Evolutionary conservation across 805 yeast species (phyloP).

Genomic region (Wickerhamiella azyma): DNA sequence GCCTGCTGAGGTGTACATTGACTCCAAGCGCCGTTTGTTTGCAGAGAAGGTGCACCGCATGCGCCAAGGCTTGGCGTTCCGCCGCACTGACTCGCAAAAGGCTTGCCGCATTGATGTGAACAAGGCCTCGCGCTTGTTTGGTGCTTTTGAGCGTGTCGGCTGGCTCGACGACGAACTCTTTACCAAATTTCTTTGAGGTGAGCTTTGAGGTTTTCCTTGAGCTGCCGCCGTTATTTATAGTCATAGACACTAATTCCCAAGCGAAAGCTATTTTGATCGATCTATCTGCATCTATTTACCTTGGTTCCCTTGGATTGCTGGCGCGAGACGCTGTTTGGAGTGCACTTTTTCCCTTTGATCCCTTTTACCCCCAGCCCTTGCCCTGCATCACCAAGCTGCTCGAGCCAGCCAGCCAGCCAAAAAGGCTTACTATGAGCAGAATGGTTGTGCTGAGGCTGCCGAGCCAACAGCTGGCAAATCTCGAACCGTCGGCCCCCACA

Average conservation of each 20-base stretch:
- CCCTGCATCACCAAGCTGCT: too few species aligned
- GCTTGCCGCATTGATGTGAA: slow-evolving; percentile 95
- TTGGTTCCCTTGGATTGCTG: too few species aligned
- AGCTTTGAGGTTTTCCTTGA: too few species aligned
- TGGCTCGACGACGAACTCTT: slow-evolving; percentile 76
- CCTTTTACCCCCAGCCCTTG: too few species aligned
- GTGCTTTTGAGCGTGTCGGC: slow-evolving; percentile 82
- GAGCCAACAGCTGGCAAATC: not conserved
- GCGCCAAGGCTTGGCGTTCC: slow-evolving; percentile 59
- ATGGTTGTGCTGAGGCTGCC: slow-evolving; percentile 6
- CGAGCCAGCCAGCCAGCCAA: too few species aligned
- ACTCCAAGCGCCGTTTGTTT: slow-evolving; percentile 71
- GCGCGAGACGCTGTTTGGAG: too few species aligned
- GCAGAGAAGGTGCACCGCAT: slow-evolving; percentile 74
- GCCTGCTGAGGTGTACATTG: slow-evolving; percentile 69
- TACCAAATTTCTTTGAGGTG: slow-evolving; percentile 29
- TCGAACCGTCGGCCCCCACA: not conserved
- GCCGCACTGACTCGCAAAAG: slow-evolving; percentile 96
- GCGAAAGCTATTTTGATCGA: too few species aligned
- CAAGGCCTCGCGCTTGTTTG: slow-evolving; percentile 82
- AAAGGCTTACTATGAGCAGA: slow-evolving; percentile 4
- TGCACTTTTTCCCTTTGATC: too few species aligned
- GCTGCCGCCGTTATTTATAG: not conserved
- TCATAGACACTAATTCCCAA: not conserved
- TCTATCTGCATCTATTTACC: too few species aligned